Percentiles rank a stretch among this genome's conserved stretches.
These are phyloP conservation scores for Blastobotrys ciferrii DNA, from an alignment of 1,139 yeast genomes.

Conservation along the genomic window DNA sequence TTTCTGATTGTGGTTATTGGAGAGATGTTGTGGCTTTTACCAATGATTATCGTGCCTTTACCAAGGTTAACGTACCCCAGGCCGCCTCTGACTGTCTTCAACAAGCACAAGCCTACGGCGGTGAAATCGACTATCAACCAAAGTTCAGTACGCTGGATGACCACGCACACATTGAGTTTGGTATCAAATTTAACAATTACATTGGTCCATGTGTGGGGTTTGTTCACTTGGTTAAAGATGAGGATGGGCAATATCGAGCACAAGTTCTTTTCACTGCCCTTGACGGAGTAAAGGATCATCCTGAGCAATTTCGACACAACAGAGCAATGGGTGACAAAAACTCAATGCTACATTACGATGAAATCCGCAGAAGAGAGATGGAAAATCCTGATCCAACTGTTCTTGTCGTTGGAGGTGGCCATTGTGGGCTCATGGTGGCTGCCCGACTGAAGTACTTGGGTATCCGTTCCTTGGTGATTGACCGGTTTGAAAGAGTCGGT, in stretches of 20 bases:
- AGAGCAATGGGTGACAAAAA: slow-evolving; percentile 43
- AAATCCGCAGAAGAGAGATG: slow-evolving; percentile 13
- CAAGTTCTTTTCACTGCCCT: slow-evolving; percentile 39
- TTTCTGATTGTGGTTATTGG: slow-evolving; percentile 23
- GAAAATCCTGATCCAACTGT: slow-evolving; percentile 40
- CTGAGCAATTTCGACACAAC: slow-evolving; percentile 37
- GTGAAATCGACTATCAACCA: slow-evolving; percentile 13
- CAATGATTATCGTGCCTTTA: slow-evolving; percentile 24
- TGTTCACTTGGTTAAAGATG: slow-evolving; percentile 20
- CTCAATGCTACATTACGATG: slow-evolving; percentile 31
- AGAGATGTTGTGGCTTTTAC: slow-evolving; percentile 27
- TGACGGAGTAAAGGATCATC: slow-evolving; percentile 39
- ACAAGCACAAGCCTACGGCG: slow-evolving; percentile 15
- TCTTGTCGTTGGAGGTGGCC: slow-evolving; percentile 47
- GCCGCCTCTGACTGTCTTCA: slow-evolving; percentile 24
- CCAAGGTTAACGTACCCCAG: slow-evolving; percentile 24
- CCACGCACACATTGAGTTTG: slow-evolving; percentile 17
- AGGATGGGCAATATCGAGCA: slow-evolving; percentile 37
- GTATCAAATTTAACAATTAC: slow-evolving; percentile 19
- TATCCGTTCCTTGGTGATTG: slow-evolving; percentile 40
- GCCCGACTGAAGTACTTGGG: slow-evolving; percentile 45
- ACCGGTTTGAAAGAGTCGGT: slow-evolving; percentile 40
- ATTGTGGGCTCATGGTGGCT: slow-evolving; percentile 44
- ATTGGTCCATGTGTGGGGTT: slow-evolving; percentile 20
- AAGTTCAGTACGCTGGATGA: slow-evolving; percentile 23